Conservation (phyloP, 2,329 filamentous ascomycete genomes). For the Alternaria sp. region DNA sequence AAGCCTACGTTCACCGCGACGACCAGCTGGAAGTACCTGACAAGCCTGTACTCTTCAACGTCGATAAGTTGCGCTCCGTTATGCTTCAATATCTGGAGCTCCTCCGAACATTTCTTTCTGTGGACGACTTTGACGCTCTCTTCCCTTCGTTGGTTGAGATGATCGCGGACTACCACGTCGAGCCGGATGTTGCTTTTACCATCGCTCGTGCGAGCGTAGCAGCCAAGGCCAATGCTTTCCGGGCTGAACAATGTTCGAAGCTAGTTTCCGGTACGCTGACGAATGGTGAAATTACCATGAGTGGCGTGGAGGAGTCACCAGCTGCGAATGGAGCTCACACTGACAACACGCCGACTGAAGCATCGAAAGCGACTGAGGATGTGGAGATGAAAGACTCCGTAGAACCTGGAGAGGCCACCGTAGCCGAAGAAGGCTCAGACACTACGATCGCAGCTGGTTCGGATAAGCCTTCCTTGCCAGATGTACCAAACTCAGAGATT, state of each 20-base stretch:
- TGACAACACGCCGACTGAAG: slow-evolving; percentile 12
- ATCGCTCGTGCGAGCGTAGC: slow-evolving; percentile 77
- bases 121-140: slow-evolving; percentile 77
- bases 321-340: slow-evolving; percentile 15
- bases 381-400: slow-evolving; percentile 54
- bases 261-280: slow-evolving; percentile 21
- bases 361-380: slow-evolving; percentile 35
- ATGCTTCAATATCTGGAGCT: slow-evolving; percentile 90
- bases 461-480: slow-evolving; percentile 5
- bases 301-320: slow-evolving; percentile 30
- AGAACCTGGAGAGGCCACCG: slow-evolving; percentile 6
- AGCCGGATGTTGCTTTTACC: slow-evolving; percentile 82
- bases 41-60: slow-evolving; percentile 85
- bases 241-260: slow-evolving; percentile 43
- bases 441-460: neutral
- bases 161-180: slow-evolving; percentile 79
- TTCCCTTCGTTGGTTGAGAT: slow-evolving; percentile 79
- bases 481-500: slow-evolving; percentile 70
- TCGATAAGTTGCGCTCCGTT: slow-evolving; percentile 88
- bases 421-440: neutral
- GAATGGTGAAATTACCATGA: slow-evolving; percentile 63
- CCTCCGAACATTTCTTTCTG: slow-evolving; percentile 78
- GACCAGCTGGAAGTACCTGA: slow-evolving; percentile 80
- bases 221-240: slow-evolving; percentile 51
- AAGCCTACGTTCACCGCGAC: slow-evolving; percentile 81